Base-by-base conservation (phyloP, 345 rosid genomes). In the Carallia brachiata region DNA sequence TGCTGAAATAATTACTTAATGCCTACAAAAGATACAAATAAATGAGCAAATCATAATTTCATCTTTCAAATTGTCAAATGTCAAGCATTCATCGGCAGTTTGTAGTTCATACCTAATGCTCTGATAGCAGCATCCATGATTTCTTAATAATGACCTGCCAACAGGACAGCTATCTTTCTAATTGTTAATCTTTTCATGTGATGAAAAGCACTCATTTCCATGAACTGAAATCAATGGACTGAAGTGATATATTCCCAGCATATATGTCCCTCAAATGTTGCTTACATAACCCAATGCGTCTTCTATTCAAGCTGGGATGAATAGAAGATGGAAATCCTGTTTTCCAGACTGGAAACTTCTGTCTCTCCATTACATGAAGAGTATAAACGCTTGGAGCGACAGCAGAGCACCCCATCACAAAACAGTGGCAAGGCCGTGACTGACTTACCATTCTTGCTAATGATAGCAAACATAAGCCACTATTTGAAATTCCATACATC, bases 261-360 rank as follows among this genome's bases (percentile, higher is more conserved):
- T 87, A 91, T 32, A 93, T 78, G 77, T 89, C 92, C 73, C 69
- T 85, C 52, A 91, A 74, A 75, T 91, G 96, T 73, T 87, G 63
- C 73, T 88, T 84, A 69, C 97, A 93, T 75, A 93, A 69, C 54
- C 91, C 98, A 54, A 93, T 75, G 65, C 88, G 75, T 81, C 96
- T 88, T 78, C 80, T 80, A 73, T 91, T 93, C 81, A 93, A 79
- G 79, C 91, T 88, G 54, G 97, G 91, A 77, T 85, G 98, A 52
- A 93, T 89, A 76, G 87, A 87, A 79, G 82, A 78, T 37, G 93
- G 67, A 80, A 93, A 91, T 56, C 98, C 97, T 1, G 98, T 93
- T 78, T 84, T 89, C 98, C 98, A 93, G 40, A 89, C 92, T 1
- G 98, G 96, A 81, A 93, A 93, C 74, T 80, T 91, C 85, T 93